These are phyloP conservation scores for Dactylellina parvicollis DNA, from an alignment of 2,329 filamentous ascomycete genomes.

Conservation along the genomic window DNA sequence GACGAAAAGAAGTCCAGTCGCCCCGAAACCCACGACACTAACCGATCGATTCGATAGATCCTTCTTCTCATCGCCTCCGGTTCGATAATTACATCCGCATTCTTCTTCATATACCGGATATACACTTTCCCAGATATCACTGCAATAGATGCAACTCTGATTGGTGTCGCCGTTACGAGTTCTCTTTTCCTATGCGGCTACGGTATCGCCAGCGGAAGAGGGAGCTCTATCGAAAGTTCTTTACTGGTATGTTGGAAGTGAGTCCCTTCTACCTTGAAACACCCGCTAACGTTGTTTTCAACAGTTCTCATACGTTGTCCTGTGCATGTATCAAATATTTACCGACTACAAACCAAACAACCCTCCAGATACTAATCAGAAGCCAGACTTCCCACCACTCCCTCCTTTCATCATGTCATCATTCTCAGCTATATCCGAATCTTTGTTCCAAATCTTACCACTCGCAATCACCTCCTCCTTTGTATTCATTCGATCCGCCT, in stretches of 20 bases:
- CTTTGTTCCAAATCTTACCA: constrained; percentile 74
- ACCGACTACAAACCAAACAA: constrained; percentile 91
- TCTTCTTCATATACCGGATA: constrained; percentile 96
- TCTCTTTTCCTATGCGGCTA: constrained; percentile 92
- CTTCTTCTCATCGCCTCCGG: constrained; percentile 85
- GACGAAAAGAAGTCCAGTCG: neutral
- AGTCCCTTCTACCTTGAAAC: neutral
- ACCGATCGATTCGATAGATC: constrained; percentile 69
- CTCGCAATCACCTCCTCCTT: constrained; percentile 71
- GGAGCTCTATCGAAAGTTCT: constrained; percentile 94
- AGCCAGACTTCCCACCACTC: constrained; percentile 93
- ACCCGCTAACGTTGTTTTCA: constrained; percentile 50
- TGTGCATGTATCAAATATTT: constrained; percentile 99
- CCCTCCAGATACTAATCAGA: constrained; percentile 67
- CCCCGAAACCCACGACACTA: neutral
- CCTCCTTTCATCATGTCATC: constrained; percentile 98
- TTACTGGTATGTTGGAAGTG: constrained; percentile 67
- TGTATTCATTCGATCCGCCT: constrained; percentile 88
- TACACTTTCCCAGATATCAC: constrained; percentile 91
- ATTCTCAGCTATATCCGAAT: constrained; percentile 81
- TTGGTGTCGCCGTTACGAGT: constrained; percentile 90
- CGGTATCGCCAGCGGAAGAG: constrained; percentile 91
- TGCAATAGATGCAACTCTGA: constrained; percentile 90
- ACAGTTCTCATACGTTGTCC: constrained; percentile 90
- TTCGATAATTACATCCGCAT: constrained; percentile 88